Base-by-base conservation (phyloP, 306 rosid species). In the Begonia loranthoides region DNA sequence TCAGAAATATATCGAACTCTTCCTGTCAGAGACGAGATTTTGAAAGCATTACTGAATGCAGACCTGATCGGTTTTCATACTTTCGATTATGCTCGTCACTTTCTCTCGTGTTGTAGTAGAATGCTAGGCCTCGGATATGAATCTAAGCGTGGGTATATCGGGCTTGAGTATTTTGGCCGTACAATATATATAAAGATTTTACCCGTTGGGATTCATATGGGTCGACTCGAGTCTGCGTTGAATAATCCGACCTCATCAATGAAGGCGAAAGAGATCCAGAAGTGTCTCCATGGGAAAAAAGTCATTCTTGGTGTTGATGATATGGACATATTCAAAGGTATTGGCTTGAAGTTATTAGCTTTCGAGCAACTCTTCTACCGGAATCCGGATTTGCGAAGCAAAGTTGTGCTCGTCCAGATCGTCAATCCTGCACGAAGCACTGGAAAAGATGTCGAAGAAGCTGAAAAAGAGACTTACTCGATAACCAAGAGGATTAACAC, bases 71-170 rank as follows among this genome's bases (percentile, higher is more conserved):
- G 97, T 33, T 88, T 88, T 56, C 95, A 88, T 51, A 88, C 97
- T 15, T 88, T 79, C 49, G 95, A 79, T 62, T 88, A 88, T 57
- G 97, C 97, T 71, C 88, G 89, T 48, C 97, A 88, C 73, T 88
- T 88, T 38, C 67, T 88, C 17, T 79, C 95, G 24, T 75, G 87
- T 60, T 88, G 97, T 59, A 71, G 89, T 54, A 73, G 93, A 70
- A 70, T 88, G 76, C 89, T 84, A 53, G 97, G 93, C 53, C 62
- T 88, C 62, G 82, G 77, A 61, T 80, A 75, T 59, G 75, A 81
- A 70, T 75, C 95, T 50, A 84, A 75, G 69, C 69, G 87, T 34
- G 95, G 93, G 12, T 66, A 79, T 81, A 67, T 88, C 61, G 83
- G 82, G 61, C 72, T 88, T 10, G 97, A 88, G 13, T 88, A 88